Evolutionary conservation across 2,329 filamentous ascomycete genomes (phyloP), one percentile per base, ranked within the genome.

Genomic region (Ophiocordyceps camponoti-saundersi): DNA sequence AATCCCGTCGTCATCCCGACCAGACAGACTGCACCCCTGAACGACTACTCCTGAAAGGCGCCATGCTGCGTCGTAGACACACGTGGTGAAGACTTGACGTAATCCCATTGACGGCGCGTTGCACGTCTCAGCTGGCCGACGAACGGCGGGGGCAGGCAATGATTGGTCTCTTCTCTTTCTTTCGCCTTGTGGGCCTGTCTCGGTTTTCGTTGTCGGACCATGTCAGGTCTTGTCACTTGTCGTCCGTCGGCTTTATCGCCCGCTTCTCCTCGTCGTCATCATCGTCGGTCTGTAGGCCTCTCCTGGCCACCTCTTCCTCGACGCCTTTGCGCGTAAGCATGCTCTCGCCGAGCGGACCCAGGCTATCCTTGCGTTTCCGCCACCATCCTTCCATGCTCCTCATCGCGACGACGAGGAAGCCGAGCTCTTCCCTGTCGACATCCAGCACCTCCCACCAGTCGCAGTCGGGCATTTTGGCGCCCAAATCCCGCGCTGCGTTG

Each of bases 391-490:
- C 80, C 47, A 93, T 67, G 56, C 89, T 95, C 51, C 79, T 70
- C 74, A 95, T 77, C 0, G 75, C 88, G 12, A 95, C 85, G 3
- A 94, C 88, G 48, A 96, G 64, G 55, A 96, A 96, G 0, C 92
- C 92, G 34, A 98, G 70, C 60, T 95, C 88, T 67, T 98, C 92
- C 45, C 92, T 73, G 56, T 95, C 89, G 8, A 92, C 85, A 62
- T 98, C 92, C 61, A 96, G 96, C 0, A 96, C 86, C 63, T 95
- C 89, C 92, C 92, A 98, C 92, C 92, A 98, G 52, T 86, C 81
- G 44, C 76, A 77, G 52, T 84, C 83, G 0, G 90, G 87, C 65
- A 95, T 72, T 61, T 85, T 88, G 13, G 84, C 77, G 0, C 75
- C 80, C 1, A 77, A 61, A 53, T 96, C 88, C 42, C 81, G 75